phyloP scores from a whole-genome alignment of 2,329 filamentous ascomycete species.

The Emergomyces africanus region DNA sequence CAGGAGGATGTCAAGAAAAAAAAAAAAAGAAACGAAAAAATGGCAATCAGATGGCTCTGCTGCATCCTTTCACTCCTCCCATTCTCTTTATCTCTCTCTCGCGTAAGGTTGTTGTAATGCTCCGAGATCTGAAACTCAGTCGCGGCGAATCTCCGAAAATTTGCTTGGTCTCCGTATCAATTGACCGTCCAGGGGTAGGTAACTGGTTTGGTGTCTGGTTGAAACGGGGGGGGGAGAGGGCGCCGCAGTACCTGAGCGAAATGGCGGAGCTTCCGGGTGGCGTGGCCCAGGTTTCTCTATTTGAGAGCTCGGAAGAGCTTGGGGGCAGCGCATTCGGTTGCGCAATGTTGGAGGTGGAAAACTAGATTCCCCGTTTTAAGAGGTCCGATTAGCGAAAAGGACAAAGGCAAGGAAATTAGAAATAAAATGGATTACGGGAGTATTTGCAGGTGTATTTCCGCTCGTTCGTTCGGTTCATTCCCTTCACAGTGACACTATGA shows the following conservation, averaged over 20 bases:
- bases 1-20: not conserved
- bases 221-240: not conserved
- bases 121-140: not conserved
- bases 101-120: not conserved
- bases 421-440: not conserved
- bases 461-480: not conserved
- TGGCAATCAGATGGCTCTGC: not conserved
- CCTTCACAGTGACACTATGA: not conserved
- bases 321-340: slow-evolving; percentile 80
- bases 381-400: not conserved
- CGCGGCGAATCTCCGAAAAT: not conserved
- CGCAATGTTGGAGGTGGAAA: slow-evolving; percentile 98
- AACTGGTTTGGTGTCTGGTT: not conserved
- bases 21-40: not conserved
- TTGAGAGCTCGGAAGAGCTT: slow-evolving; percentile 91
- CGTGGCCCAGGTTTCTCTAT: slow-evolving; percentile 43
- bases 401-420: not conserved
- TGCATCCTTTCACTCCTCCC: not conserved
- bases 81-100: too few relatives aligned
- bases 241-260: not conserved
- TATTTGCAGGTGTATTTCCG: not conserved
- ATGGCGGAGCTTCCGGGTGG: not conserved
- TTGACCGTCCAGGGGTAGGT: not conserved
- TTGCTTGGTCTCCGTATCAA: not conserved
- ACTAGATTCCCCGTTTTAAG: slow-evolving; percentile 41